phyloP scores from a whole-genome alignment of 176 grass and related monocot species.

The Avena atlantica region DNA sequence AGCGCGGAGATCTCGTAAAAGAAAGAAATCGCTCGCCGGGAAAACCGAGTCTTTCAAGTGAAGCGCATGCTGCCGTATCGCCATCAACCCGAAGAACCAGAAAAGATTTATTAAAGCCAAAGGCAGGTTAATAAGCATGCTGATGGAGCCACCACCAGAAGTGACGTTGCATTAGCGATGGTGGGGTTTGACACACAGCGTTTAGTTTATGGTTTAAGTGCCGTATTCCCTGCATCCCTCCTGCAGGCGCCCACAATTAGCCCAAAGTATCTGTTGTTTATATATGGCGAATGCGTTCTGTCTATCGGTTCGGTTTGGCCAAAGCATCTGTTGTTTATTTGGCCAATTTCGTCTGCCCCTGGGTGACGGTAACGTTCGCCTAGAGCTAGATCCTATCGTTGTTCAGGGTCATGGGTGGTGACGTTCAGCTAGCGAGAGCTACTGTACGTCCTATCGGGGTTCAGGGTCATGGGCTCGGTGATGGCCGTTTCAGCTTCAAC shows the following conservation, averaged over 20 bases:
- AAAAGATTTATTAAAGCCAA: background rate
- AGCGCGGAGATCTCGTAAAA: slow-evolving; percentile 51
- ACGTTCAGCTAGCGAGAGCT: background rate
- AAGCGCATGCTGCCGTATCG: slow-evolving; percentile 34
- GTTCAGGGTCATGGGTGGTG: background rate
- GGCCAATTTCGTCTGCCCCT: background rate
- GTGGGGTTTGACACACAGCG: background rate
- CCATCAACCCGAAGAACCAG: background rate
- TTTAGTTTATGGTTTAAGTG: slow-evolving; percentile 14
- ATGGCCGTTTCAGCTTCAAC: background rate
- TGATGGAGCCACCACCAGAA: slow-evolving; percentile 15
- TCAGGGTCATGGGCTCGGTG: background rate
- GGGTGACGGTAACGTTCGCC: background rate
- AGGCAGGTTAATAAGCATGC: background rate
- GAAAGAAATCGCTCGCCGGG: slow-evolving; percentile 18
- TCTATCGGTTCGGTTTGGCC: background rate
- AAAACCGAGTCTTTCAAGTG: slow-evolving; percentile 18
- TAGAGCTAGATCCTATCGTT: background rate
- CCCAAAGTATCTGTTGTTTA: background rate
- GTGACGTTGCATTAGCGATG: background rate
- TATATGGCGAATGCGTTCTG: too few species aligned
- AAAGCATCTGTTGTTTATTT: slow-evolving; percentile 38
- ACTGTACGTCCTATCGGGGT: background rate
- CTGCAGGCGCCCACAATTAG: slow-evolving; percentile 20
- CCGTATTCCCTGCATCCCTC: slow-evolving; percentile 42